A percentile compares a stretch with the other conserved stretches of the same genome.
phyloP scores from a whole-genome alignment of 2,329 filamentous ascomycete species.

The Xylaria sp. region DNA sequence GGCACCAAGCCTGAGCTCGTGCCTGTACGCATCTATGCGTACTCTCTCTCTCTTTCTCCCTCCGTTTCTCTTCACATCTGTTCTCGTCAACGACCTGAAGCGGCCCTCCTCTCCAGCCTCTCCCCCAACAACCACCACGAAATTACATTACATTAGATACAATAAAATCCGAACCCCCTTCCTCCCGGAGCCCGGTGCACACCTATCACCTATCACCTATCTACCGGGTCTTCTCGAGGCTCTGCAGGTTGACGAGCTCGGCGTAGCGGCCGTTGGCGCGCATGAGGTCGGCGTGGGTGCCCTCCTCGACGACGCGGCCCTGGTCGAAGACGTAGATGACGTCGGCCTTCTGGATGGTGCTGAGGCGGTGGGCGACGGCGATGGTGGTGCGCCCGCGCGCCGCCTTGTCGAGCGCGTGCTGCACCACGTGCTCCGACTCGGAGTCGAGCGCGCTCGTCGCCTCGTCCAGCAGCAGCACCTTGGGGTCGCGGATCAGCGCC shows the following conservation, averaged over 20 bases:
- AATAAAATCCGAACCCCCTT: no score
- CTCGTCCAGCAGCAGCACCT: slow-evolving; percentile 82
- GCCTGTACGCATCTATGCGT: no score
- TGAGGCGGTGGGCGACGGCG: slow-evolving; percentile 88
- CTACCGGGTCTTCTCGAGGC: slow-evolving; percentile 62
- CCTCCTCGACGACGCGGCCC: slow-evolving; percentile 81
- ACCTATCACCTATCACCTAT: no score
- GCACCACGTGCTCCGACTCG: slow-evolving; percentile 78
- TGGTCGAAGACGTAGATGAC: slow-evolving; percentile 96
- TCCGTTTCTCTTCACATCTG: no score
- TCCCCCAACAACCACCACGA: no score
- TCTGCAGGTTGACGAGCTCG: slow-evolving; percentile 80
- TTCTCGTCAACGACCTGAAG: no score
- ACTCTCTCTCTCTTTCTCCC: no score
- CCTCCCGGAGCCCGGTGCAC: no score
- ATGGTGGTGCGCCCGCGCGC: slow-evolving; percentile 88
- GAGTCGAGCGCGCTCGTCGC: slow-evolving; percentile 78
- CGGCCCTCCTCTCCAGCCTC: no score
- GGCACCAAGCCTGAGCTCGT: no score
- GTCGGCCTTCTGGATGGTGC: slow-evolving; percentile 93
- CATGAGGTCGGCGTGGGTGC: slow-evolving; percentile 76
- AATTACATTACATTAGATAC: no score
- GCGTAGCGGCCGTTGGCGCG: slow-evolving; percentile 71
- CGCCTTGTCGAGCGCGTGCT: slow-evolving; percentile 78
- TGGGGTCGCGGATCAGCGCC: slow-evolving; percentile 87